Percentiles rank a stretch among this genome's conserved stretches.
Conservation (phyloP, 176 grass and related monocot genomes). For the Aegilops tauschii region DNA sequence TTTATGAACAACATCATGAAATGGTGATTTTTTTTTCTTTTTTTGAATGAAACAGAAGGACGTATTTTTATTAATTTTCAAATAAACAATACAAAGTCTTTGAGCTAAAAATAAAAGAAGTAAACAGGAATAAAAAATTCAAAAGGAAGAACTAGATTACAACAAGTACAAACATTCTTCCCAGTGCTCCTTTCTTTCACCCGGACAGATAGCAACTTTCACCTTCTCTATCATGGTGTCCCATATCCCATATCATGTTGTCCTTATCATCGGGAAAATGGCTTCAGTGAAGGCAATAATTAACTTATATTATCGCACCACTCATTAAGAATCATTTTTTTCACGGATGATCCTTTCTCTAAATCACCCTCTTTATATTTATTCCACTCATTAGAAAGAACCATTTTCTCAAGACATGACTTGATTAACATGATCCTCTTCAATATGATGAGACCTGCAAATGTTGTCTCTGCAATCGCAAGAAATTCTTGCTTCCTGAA, state of each 20-base stretch:
- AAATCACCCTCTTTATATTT: background rate
- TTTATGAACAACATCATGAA: background rate
- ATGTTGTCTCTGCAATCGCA: background rate
- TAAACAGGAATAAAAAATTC: no score
- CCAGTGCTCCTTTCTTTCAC: background rate
- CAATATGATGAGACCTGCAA: background rate
- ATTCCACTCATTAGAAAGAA: background rate
- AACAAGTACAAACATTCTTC: background rate
- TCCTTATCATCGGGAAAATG: background rate
- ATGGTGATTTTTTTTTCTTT: background rate
- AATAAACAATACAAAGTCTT: no score
- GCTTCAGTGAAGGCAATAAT: background rate
- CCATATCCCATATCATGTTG: background rate
- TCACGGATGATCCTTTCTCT: background rate
- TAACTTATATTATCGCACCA: background rate
- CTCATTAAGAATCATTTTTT: background rate
- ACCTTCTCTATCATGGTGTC: conserved; percentile 5
- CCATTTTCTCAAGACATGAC: background rate
- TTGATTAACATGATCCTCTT: background rate
- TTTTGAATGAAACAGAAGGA: no score
- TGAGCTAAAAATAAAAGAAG: no score
- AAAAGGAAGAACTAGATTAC: no score
- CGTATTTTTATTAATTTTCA: no score
- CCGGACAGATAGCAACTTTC: background rate
- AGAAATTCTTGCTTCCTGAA: background rate